Base-by-base conservation (phyloP, 768 basidiomycete species). In the Serendipita sp. region DNA sequence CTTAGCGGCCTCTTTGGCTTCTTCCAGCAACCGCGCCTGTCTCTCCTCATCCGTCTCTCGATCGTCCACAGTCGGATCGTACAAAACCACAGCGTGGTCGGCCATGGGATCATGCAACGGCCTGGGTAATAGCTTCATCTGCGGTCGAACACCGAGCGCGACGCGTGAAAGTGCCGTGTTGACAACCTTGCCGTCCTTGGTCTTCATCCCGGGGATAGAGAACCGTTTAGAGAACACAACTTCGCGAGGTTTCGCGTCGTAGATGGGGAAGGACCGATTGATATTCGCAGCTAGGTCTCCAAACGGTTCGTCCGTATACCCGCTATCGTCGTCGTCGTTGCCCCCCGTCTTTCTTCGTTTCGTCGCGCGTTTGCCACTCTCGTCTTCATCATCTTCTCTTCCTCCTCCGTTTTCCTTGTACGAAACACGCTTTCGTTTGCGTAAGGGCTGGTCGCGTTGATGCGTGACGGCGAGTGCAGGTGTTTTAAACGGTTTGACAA, bases 31-130 rank as follows among this genome's bases (percentile, higher is more conserved):
- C 43, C 88, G 77, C 65, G 84, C 85, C 71, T 78, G 83, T 69
- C 80, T 79, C 71, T 92, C 91, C 69, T 92, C 88, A 70, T 91
- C 88, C 0, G 91, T 91, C 73, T 94, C 92, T 67, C 87, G 77
- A 70, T 89, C 87, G 71, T 99, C 93, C 53, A 95, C 84, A 0
- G 96, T 98, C 0, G 96, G 96, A 70, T 98, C 96, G 71, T 91
- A 99, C 13, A 97, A 75, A 2, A 99, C 95, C 66, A 99, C 96
- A 0, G 95, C 93, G 73, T 97, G 94, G 69, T 98, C 93, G 60
- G 88, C 84, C 89, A 99, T 94, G 1, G 94, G 96, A 72, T 99
- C 92, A 69, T 94, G 87, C n/a, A 97, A 76, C 3, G 96, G 96
- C 23, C 94, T 80, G 16, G 96, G 96, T 58, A 88, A 81, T 65